A percentile compares a stretch with the other conserved stretches of the same genome.
Evolutionary conservation across 164 flowering plant genomes (phyloP).

Genomic region (Chloranthus sessilifolius): DNA sequence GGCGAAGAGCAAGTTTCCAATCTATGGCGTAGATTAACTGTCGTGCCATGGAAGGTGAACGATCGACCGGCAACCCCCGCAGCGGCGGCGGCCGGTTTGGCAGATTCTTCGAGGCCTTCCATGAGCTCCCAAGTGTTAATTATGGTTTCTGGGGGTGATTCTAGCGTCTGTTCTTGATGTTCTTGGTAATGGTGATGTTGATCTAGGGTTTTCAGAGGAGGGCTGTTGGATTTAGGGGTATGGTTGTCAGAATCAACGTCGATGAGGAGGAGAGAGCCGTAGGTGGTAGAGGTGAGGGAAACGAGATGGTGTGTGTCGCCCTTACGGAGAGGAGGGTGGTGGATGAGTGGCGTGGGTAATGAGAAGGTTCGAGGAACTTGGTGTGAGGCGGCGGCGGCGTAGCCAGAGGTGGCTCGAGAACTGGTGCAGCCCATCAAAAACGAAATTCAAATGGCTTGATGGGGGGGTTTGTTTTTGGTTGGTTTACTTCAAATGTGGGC

Average conservation of each 20-base stretch:
- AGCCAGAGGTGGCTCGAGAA: conserved; percentile 21
- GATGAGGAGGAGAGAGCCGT: conserved; percentile 50
- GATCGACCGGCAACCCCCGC: background rate
- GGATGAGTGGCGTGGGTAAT: conserved; percentile 52
- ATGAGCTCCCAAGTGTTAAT: conserved; percentile 90
- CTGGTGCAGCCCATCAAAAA: conserved; percentile 55
- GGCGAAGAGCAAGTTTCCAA: no score
- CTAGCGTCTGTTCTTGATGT: conserved; percentile 12
- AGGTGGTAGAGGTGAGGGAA: conserved; percentile 77
- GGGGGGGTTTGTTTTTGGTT: no score
- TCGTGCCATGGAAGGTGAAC: background rate
- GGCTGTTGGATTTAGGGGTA: conserved; percentile 9
- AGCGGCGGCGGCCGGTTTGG: conserved; percentile 21
- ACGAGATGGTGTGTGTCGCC: conserved; percentile 81
- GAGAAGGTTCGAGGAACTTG: conserved; percentile 38
- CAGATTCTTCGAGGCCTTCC: conserved; percentile 64
- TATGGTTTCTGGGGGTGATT: conserved; percentile 50
- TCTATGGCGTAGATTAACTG: no score
- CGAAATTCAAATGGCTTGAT: no score
- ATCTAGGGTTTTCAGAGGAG: no score
- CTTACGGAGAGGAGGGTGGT: conserved; percentile 60
- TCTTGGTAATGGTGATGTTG: conserved; percentile 6
- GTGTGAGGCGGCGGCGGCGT: conserved; percentile 1
- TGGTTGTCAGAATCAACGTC: conserved; percentile 4
- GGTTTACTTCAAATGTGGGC: no score